phyloP scores from a whole-genome alignment of 1,284 basidiomycete genomes.

The Wallemia hederae region DNA sequence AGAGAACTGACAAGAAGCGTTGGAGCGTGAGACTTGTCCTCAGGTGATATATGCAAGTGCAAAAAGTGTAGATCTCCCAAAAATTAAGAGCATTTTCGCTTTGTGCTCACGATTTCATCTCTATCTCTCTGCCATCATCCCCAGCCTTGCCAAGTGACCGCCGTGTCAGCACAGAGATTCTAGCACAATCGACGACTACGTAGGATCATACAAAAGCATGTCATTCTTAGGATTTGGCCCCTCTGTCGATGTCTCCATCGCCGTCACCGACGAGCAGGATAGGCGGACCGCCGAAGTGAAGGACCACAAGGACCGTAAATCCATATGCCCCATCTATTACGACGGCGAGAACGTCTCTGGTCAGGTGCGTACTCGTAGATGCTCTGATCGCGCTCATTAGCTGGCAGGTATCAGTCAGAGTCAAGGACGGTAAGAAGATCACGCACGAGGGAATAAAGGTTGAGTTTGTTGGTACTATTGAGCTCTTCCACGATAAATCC shows the following conservation, averaged over 20 bases:
- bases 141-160: not conserved
- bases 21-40: too few relatives aligned
- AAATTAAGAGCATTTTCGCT: too few relatives aligned
- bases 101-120: too few relatives aligned
- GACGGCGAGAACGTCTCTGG: slow-evolving; percentile 75
- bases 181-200: not conserved
- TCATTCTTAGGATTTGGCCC: slow-evolving; percentile 66
- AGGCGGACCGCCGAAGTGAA: slow-evolving; percentile 44
- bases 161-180: not conserved
- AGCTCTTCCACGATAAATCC: slow-evolving; percentile 83
- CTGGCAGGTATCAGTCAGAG: slow-evolving; percentile 49
- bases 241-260: slow-evolving; percentile 72
- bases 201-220: not conserved
- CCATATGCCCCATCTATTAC: slow-evolving; percentile 73
- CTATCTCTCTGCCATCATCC: too few relatives aligned
- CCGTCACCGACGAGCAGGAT: slow-evolving; percentile 54
- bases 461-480: slow-evolving; percentile 87
- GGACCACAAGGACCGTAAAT: slow-evolving; percentile 44
- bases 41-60: too few relatives aligned
- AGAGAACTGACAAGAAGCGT: too few relatives aligned
- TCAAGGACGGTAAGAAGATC: slow-evolving; percentile 81
- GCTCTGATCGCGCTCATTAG: not conserved
- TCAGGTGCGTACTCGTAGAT: slow-evolving; percentile 26
- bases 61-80: too few relatives aligned
- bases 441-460: slow-evolving; percentile 92